A percentile compares a stretch with the other conserved stretches of the same genome.
These are phyloP conservation scores for Blastobotrys petasosporus DNA, from an alignment of 1,139 yeast genomes.

Conservation along the genomic window DNA sequence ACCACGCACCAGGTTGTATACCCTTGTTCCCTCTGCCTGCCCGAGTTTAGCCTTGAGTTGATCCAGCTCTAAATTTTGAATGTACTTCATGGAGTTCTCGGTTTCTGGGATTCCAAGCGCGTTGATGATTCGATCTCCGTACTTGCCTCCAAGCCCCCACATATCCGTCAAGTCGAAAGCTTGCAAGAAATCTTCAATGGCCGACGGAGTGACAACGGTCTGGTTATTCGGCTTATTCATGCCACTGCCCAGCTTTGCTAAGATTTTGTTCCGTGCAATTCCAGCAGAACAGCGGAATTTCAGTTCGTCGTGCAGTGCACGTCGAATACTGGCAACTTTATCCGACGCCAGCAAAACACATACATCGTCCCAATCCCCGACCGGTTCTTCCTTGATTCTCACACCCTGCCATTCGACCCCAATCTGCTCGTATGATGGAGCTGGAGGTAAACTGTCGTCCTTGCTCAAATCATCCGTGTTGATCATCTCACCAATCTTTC, in stretches of 20 bases:
- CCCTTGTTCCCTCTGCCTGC: constrained; percentile 35
- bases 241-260: constrained; percentile 90
- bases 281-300: constrained; percentile 93
- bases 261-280: constrained; percentile 61
- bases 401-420: constrained; percentile 34
- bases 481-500: constrained; percentile 36
- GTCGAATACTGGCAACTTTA: constrained; percentile 49
- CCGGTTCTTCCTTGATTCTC: constrained; percentile 18
- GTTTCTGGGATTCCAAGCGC: constrained; percentile 32
- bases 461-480: constrained; percentile 24
- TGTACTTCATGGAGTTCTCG: constrained; percentile 19
- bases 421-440: constrained; percentile 33
- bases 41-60: constrained; percentile 36
- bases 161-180: constrained; percentile 65
- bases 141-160: constrained; percentile 88
- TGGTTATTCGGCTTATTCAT: constrained; percentile 81
- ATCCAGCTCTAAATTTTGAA: constrained; percentile 28
- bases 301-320: constrained; percentile 45
- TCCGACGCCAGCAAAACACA: constrained; percentile 61
- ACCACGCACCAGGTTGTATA: constrained; percentile 65
- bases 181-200: constrained; percentile 48
- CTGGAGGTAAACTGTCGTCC: constrained; percentile 39
- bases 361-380: constrained; percentile 82
- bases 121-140: constrained; percentile 56
- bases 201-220: constrained; percentile 55